Percentiles rank a stretch among this genome's conserved stretches.
phyloP scores from a whole-genome alignment of 2,329 filamentous ascomycete genomes.

The Colletotrichum sp. region DNA sequence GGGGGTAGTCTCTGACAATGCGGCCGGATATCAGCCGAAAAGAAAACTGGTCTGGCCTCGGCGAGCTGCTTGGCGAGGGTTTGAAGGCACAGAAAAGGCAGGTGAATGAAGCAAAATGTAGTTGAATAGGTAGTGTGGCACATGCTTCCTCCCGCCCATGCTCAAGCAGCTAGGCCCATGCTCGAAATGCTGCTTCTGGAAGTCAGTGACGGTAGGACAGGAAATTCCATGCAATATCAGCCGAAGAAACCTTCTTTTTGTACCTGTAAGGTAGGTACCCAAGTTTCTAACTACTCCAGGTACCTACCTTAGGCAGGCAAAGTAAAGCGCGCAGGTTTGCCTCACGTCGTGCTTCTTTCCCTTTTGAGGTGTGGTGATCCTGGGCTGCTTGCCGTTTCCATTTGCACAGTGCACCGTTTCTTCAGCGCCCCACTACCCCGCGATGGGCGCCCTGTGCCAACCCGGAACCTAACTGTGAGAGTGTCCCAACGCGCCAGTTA shows the following conservation, averaged over 20 bases:
- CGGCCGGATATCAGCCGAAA: not conserved
- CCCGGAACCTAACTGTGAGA: not conserved
- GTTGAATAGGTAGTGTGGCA: not conserved
- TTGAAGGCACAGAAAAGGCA: not conserved
- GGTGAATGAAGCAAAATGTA: not conserved
- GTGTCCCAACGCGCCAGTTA: not conserved
- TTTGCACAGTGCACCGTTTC: not conserved
- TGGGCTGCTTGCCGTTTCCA: not conserved
- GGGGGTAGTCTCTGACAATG: not conserved
- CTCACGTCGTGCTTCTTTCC: not conserved
- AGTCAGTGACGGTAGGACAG: not conserved
- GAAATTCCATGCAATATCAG: not conserved
- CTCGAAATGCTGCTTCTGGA: not conserved
- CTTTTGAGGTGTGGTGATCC: not conserved
- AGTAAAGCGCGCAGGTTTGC: not conserved
- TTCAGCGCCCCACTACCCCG: constrained; percentile 21
- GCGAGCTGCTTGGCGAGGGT: not conserved
- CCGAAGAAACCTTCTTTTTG: not conserved
- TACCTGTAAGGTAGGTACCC: not conserved
- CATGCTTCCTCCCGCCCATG: not conserved
- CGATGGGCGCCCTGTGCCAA: constrained; percentile 7
- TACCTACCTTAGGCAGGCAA: not conserved
- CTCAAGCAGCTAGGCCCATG: not conserved
- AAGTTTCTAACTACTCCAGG: not conserved
- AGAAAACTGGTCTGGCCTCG: not conserved